Evolutionary conservation across 1,284 basidiomycete species (phyloP).

Genomic region (Vanrija humicola): DNA sequence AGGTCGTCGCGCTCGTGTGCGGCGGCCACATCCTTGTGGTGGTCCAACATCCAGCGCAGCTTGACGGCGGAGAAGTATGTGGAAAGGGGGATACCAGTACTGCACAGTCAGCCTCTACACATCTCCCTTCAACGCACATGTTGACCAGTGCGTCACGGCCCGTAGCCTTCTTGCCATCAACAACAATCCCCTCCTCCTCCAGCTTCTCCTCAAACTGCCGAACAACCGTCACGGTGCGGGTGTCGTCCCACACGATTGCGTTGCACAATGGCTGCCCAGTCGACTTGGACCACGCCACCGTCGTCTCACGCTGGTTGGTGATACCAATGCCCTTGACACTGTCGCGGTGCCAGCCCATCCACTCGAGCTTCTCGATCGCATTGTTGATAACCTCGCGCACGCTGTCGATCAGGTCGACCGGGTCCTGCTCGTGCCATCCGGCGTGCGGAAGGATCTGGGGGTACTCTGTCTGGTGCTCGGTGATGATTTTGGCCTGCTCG

Average conservation of each 20-base stretch:
- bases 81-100: constrained; percentile 81
- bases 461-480: constrained; percentile 83
- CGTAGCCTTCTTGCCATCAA: constrained; percentile 32
- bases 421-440: constrained; percentile 96
- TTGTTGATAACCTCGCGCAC: constrained; percentile 74
- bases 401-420: constrained; percentile 73
- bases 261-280: constrained; percentile 84
- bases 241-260: constrained; percentile 96
- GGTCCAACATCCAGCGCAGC: constrained; percentile 92
- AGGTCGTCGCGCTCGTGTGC: constrained; percentile 81
- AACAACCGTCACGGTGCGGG: constrained; percentile 79
- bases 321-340: constrained; percentile 93
- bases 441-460: constrained; percentile 86
- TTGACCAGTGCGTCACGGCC: constrained; percentile 47
- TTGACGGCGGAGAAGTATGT: constrained; percentile 98
- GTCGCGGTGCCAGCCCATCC: constrained; percentile 63
- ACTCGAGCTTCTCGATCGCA: constrained; percentile 69
- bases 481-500: constrained; percentile 79
- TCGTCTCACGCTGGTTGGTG: constrained; percentile 97
- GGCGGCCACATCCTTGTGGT: constrained; percentile 68
- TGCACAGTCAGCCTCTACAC: background rate
- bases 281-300: constrained; percentile 85
- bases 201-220: constrained; percentile 72
- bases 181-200: constrained; percentile 68
- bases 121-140: constrained; percentile 53